Conservation (phyloP, 192 early-diverging fungal genomes). For the Rhizophagus clarus region DNA sequence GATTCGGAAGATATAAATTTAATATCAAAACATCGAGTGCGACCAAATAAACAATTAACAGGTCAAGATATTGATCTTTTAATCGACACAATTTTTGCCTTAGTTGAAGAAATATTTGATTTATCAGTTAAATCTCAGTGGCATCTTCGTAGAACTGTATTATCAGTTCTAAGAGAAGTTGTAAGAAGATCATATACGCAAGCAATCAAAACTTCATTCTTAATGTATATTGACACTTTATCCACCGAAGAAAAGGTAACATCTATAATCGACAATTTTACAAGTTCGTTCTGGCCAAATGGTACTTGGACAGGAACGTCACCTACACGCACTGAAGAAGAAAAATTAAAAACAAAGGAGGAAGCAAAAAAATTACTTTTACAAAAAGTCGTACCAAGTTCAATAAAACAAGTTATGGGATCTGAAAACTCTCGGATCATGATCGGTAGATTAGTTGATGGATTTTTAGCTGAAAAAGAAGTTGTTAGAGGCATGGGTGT, state of each 20-base stretch:
- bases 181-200: constrained; percentile 21
- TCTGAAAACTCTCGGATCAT: constrained; percentile 20
- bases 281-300: constrained; percentile 28
- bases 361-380: constrained; percentile 20
- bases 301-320: not conserved
- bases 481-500: constrained; percentile 21
- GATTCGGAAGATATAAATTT: not conserved
- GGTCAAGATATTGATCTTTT: constrained; percentile 26
- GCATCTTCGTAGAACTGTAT: constrained; percentile 28
- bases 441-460: constrained; percentile 23
- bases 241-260: constrained; percentile 6
- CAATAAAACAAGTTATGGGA: constrained; percentile 24
- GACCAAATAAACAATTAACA: constrained; percentile 27
- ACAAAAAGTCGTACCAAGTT: constrained; percentile 21
- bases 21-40: not conserved
- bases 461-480: constrained; percentile 24
- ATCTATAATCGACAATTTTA: constrained; percentile 6
- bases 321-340: constrained; percentile 13
- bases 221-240: constrained; percentile 1
- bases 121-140: constrained; percentile 28
- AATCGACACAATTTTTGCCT: constrained; percentile 24
- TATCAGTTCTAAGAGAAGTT: constrained; percentile 15
- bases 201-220: constrained; percentile 5
- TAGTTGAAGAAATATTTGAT: constrained; percentile 30
- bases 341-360: constrained; percentile 26